Base-by-base conservation (phyloP, 2,329 filamentous ascomycete species). In the Fusarium brevicatenulatum region DNA sequence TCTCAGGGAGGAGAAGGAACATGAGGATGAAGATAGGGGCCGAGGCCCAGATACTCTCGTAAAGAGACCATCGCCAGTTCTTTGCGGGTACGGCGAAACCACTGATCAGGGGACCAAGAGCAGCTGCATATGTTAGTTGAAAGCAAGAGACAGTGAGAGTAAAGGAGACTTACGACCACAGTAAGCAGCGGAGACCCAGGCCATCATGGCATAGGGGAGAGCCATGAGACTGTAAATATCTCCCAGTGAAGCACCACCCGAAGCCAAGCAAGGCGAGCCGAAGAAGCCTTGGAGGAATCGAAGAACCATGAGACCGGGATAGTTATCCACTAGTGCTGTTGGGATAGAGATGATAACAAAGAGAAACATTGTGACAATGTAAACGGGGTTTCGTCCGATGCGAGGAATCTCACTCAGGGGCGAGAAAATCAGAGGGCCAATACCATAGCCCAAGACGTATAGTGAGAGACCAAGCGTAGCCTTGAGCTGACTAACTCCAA, bases 311-410 rank as follows among this genome's bases (percentile, higher is more conserved):
- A 94, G 83, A 0, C 90, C 90, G 0, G 88, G 82, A 58, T 90
- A 92, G 81, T 90, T 92, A 49, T 87, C 81, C 7, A 89, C 89
- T 0, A 93, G 79, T 0, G 90, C 89, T 0, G 91, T 89, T 0
- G 91, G 91, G 21, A 93, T 86, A 10, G 87, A 89, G 16, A 94
- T 80, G 68, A 93, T 86, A 54, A 92, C 89, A 78, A 93, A 94
- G 34, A 93, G 82, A 65, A 88, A 87, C 82, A 93, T 91, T 15
- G 91, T 91, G 72, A 88, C 79, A 40, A 92, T 87, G 80, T 94
- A 94, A 10, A 91, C 87, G 1, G 89, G 88, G 74, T 91, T 93
- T 11, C 92, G 86, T 5, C 92, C 92, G 56, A 93, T 87, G 50
- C 85, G 78, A 0, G 91, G 90, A 28, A 93, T 88, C 81, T 94